Evolutionary conservation across 768 basidiomycete species (phyloP), one percentile per base, ranked within the genome.

Genomic region (Calvatia gigantea): DNA sequence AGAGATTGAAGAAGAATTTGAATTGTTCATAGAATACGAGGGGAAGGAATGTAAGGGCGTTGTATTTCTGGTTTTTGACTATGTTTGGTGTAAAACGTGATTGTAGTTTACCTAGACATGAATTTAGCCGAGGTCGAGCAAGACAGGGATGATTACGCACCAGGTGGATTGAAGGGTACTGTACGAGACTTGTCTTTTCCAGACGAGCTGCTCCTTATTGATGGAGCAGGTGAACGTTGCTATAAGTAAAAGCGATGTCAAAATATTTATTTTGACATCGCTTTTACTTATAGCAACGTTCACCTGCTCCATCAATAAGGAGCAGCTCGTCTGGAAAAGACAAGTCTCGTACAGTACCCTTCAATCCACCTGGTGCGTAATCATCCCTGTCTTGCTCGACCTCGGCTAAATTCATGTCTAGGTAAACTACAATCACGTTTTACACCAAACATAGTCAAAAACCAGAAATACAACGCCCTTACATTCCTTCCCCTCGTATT

Each of bases 1-100:
- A 99, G 6, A 98, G 80, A 68, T 98, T 99, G 84, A 97, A 98
- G 77, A 99, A 99, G 79, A 96, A 98, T 72, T 98, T 98, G 87
- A 98, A 99, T 69, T 98, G 96, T 69, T 98, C 95, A 70, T 98
- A 98, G 69, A 98, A 84, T 42, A 98, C 95, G 61, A 98, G 83
- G 2, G 97, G 97, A 8, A 99, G 81, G 77, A 99, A 99, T n/a
- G 91, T 94, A 73, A 92, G 82, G 51, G 90, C 78, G 67, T 95
- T 96, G 79, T 98, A 98, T 75, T 99, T 99, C 71, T 98, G 96
- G 64, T 99, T 99, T 62, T 91, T 87, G 54, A 97, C 91, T 45
- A 88, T 86, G 71, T 99, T 99, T 28, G 94, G 81, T 15, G 96
- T 87, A 60, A 83, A 92, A 60, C 75, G 77, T 29, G 77, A 78